Evolutionary conservation across 345 rosid species (phyloP).

Genomic region (Pugionium cornutum): DNA sequence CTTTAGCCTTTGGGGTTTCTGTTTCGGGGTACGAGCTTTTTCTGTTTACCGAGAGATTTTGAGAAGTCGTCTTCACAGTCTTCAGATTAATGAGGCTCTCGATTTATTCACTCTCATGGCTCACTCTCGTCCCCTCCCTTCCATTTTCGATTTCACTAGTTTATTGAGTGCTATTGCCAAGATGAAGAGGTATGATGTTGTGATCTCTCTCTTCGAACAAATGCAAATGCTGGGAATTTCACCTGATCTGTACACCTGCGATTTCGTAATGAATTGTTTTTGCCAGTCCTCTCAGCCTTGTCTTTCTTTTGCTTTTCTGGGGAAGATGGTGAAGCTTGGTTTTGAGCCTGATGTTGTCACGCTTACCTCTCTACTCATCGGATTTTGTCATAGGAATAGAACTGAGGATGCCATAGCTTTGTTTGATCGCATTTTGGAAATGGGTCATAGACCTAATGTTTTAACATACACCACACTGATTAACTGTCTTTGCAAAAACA

Average conservation of each 20-base stretch:
- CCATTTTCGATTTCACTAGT: conserved; percentile 19
- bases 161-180: conserved; percentile 9
- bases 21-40: conserved; percentile 25
- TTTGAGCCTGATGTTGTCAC: conserved; percentile 34
- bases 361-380: conserved; percentile 25
- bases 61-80: conserved; percentile 19
- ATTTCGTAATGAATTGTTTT: conserved; percentile 24
- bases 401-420: conserved; percentile 28
- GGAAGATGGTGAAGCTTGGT: conserved; percentile 34
- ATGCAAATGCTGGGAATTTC: conserved; percentile 25
- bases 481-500: conserved; percentile 25
- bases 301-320: conserved; percentile 17
- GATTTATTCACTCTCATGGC: conserved; percentile 24
- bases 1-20: conserved; percentile 6
- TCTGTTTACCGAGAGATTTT: conserved; percentile 22
- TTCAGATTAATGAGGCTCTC: conserved; percentile 22
- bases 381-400: conserved; percentile 16
- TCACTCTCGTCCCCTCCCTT: conserved; percentile 27
- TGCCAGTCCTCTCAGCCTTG: conserved; percentile 12
- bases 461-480: conserved; percentile 32
- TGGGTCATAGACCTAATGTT: conserved; percentile 30
- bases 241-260: conserved; percentile 30
- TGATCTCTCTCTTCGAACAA: conserved; percentile 21
- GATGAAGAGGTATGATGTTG: conserved; percentile 28
- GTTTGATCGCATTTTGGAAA: conserved; percentile 19